Evolutionary conservation across 805 yeast genomes (phyloP).

Genomic region (Nakazawaea wickerhamii): DNA sequence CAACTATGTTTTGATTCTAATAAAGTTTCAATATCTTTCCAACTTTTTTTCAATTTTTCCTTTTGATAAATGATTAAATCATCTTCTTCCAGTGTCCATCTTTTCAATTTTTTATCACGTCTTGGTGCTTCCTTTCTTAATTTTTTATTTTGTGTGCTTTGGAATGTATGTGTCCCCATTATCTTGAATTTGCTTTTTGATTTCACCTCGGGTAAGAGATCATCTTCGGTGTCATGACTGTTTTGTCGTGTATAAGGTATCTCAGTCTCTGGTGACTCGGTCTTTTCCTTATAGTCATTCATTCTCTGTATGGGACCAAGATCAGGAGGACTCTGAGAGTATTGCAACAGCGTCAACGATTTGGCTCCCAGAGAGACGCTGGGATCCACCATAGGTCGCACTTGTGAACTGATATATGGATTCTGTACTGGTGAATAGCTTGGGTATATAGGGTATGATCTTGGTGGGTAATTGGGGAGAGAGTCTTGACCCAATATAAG

Average conservation of each 20-base stretch:
- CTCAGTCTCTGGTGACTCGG: constrained; percentile 4
- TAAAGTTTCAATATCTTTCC: constrained; percentile 32
- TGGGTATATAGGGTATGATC: constrained; percentile 2
- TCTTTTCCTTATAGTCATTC: not conserved
- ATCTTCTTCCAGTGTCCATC: constrained; percentile 33
- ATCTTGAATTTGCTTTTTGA: constrained; percentile 9
- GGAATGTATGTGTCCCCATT: constrained; percentile 10
- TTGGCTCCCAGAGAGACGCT: not conserved
- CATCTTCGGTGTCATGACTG: not conserved
- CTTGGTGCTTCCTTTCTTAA: not conserved
- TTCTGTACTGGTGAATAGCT: not conserved
- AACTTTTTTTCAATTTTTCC: constrained; percentile 30
- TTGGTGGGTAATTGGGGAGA: not conserved
- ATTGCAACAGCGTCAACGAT: not conserved
- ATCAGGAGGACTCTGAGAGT: not conserved
- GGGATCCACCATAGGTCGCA: not conserved
- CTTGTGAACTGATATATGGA: not conserved
- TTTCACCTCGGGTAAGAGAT: constrained; percentile 10
- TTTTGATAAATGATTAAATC: constrained; percentile 30
- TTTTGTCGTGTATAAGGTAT: not conserved
- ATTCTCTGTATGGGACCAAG: not conserved
- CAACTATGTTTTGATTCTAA: constrained; percentile 31
- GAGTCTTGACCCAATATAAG: not conserved
- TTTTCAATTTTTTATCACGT: constrained; percentile 9
- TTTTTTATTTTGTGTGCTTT: constrained; percentile 7